Conservation (phyloP, 2,329 filamentous ascomycete genomes). For the Simplicillium aogashimaense region DNA sequence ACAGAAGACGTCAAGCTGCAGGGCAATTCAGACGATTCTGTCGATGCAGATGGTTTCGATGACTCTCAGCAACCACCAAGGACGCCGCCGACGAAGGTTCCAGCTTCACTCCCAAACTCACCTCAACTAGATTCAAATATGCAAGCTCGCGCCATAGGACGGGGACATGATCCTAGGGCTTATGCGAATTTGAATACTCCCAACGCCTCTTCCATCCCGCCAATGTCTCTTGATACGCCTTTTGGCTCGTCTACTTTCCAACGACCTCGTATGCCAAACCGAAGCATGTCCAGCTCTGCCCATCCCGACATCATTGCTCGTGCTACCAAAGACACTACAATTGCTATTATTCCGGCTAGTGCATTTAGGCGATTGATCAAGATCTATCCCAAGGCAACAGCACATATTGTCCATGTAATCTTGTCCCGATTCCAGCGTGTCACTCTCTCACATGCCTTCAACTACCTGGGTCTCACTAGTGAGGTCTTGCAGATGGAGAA, state of each 20-base stretch:
- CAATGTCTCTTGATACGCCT: slow-evolving; percentile 56
- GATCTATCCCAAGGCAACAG: slow-evolving; percentile 90
- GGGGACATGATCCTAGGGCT: not conserved
- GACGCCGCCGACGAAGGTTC: slow-evolving; percentile 16
- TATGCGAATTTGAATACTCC: not conserved
- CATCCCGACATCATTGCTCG: slow-evolving; percentile 97
- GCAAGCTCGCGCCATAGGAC: slow-evolving; percentile 3
- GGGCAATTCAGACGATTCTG: slow-evolving; percentile 50
- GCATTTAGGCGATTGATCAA: slow-evolving; percentile 88
- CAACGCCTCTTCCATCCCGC: slow-evolving; percentile 51
- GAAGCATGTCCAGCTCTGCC: slow-evolving; percentile 57
- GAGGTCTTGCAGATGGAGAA: slow-evolving; percentile 90
- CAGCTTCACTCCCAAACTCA: slow-evolving; percentile 27
- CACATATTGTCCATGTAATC: slow-evolving; percentile 97
- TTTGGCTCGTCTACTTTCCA: slow-evolving; percentile 15
- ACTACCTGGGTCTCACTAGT: slow-evolving; percentile 82
- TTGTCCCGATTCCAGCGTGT: slow-evolving; percentile 89
- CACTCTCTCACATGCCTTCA: slow-evolving; percentile 87
- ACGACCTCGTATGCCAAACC: slow-evolving; percentile 30
- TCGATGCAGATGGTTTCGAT: slow-evolving; percentile 5
- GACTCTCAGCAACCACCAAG: slow-evolving; percentile 15
- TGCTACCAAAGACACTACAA: slow-evolving; percentile 91
- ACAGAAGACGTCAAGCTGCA: slow-evolving; percentile 86
- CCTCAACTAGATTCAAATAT: slow-evolving; percentile 24
- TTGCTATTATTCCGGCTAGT: slow-evolving; percentile 94